phyloP scores from a whole-genome alignment of 2,329 filamentous ascomycete species.

The Ophiostoma ulmi region DNA sequence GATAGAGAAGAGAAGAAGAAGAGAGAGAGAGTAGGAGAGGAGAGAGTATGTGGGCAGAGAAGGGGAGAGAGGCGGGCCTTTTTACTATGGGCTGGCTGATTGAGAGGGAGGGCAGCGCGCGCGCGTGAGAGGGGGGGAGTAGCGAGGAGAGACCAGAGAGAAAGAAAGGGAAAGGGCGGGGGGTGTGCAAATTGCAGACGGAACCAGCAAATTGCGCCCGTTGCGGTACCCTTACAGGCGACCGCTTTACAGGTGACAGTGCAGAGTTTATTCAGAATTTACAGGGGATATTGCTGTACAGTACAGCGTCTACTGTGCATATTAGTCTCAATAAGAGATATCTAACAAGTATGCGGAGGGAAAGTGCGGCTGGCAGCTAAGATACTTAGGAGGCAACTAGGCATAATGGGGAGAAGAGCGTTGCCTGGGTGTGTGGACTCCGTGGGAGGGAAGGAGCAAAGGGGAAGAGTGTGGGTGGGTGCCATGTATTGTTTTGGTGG shows the following conservation, averaged over 20 bases:
- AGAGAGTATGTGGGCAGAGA: conserved; percentile 55
- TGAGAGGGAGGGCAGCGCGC: conserved; percentile 40
- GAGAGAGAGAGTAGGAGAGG: conserved; percentile 54
- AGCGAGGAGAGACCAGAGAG: conserved; percentile 12
- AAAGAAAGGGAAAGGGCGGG: background rate
- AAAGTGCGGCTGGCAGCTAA: background rate
- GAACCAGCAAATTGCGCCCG: background rate
- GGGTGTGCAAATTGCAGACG: conserved; percentile 27
- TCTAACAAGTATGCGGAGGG: background rate
- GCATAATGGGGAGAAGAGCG: background rate
- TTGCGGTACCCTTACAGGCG: background rate
- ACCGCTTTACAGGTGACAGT: background rate
- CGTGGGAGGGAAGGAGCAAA: conserved; percentile 5
- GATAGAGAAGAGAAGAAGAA: conserved; percentile 39
- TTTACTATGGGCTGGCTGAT: conserved; percentile 61
- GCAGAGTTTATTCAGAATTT: background rate
- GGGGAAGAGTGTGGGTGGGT: conserved; percentile 24
- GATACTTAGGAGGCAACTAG: background rate
- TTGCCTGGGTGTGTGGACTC: conserved; percentile 16
- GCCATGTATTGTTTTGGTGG: conserved; percentile 8
- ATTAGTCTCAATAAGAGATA: background rate
- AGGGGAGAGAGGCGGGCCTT: conserved; percentile 50
- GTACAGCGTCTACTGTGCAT: conserved; percentile 3
- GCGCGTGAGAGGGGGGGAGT: conserved; percentile 16
- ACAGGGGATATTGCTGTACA: background rate